These are phyloP conservation scores for Wallacemonas sp. DNA, from an alignment of 208 protist genomes.

Conservation along the genomic window DNA sequence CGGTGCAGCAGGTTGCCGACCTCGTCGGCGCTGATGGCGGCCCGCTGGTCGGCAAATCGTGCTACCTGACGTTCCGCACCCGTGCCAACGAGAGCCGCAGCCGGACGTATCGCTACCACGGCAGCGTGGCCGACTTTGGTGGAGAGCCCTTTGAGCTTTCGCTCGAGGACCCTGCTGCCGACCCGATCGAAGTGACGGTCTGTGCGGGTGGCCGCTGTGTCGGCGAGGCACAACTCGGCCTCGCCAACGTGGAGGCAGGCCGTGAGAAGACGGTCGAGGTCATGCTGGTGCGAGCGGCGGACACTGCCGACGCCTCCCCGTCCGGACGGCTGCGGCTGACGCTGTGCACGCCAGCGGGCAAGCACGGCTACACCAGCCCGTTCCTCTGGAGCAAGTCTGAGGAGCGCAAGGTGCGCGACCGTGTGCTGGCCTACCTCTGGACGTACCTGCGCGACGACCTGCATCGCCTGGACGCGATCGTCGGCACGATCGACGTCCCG, in stretches of 20 bases:
- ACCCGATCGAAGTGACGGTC: constrained; percentile 46
- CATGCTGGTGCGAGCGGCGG: constrained; percentile 65
- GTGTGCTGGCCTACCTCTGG: constrained; percentile 75
- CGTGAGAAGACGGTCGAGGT: constrained; percentile 48
- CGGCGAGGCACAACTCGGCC: constrained; percentile 55
- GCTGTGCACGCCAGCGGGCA: constrained; percentile 24
- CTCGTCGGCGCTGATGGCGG: constrained; percentile 41
- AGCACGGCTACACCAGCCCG: constrained; percentile 42
- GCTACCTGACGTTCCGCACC: constrained; percentile 44
- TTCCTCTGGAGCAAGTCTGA: constrained; percentile 20
- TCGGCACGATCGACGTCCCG: constrained; percentile 48
- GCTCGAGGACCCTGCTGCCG: constrained; percentile 29
- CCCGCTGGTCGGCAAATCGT: constrained; percentile 35
- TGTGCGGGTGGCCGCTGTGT: constrained; percentile 46
- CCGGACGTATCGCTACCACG: constrained; percentile 39
- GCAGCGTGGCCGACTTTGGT: constrained; percentile 30
- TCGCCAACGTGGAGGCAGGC: constrained; percentile 52
- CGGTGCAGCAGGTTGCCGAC: constrained; percentile 42
- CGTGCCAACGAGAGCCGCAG: constrained; percentile 25
- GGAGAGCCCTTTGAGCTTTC: constrained; percentile 50
- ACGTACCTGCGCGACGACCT: constrained; percentile 77
- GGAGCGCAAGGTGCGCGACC: constrained; percentile 45
- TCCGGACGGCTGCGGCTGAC: constrained; percentile 47
- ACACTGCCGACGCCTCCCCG: constrained; percentile 59
- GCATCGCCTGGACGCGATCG: constrained; percentile 70